These are phyloP conservation scores for Boletus fagicola DNA, from an alignment of 768 basidiomycete species.

Conservation along the genomic window DNA sequence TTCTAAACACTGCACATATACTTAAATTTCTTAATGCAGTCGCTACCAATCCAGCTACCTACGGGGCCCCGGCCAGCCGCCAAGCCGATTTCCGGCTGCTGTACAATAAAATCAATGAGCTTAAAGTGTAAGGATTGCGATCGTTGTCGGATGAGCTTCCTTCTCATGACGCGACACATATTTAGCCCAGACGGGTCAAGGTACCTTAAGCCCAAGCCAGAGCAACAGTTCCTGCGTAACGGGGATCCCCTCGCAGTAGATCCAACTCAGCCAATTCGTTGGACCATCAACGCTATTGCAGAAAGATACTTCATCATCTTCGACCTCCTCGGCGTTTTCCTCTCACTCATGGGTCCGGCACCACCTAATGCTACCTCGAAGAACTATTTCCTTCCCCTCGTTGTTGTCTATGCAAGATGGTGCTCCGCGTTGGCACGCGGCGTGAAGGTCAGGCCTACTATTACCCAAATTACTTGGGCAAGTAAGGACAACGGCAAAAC, in stretches of 20 bases:
- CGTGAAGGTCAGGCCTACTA: background rate
- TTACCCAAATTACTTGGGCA: background rate
- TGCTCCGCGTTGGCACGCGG: background rate
- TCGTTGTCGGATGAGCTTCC: background rate
- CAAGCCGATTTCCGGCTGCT: background rate
- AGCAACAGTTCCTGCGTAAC: background rate
- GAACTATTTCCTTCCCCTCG: background rate
- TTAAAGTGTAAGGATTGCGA: background rate
- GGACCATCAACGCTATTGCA: background rate
- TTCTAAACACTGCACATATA: background rate
- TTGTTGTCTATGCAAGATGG: background rate
- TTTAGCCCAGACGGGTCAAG: background rate
- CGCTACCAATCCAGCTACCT: background rate
- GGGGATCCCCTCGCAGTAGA: background rate
- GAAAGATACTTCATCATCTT: background rate
- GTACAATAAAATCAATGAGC: background rate
- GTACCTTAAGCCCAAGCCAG: background rate
- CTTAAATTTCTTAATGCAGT: background rate
- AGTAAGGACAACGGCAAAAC: background rate
- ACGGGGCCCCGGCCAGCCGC: background rate
- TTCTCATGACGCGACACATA: background rate
- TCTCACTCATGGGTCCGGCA: background rate
- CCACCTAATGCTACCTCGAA: background rate
- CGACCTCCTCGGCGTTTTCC: background rate
- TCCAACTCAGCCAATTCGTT: background rate